Evolutionary conservation across 108 stramenopile species (phyloP), one percentile per base, ranked within the genome.

Genomic region (Asterionellopsis glacialis): DNA sequence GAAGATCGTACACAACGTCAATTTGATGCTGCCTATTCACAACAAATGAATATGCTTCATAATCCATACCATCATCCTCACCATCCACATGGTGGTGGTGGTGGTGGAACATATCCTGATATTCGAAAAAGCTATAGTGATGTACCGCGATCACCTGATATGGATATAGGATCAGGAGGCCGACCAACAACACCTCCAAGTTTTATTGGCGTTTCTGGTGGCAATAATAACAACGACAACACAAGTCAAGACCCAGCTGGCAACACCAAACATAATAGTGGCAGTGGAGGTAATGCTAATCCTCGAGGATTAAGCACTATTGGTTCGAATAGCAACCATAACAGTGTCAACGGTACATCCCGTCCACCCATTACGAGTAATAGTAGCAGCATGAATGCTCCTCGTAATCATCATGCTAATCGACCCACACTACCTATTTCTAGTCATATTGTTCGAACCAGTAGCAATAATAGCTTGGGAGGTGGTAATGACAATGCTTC

Each of bases 1-100:
- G 90, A 88, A 67, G 90, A 91, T 62, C 60, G 90, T 51, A 91
- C 90, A 18, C 90, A 91, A 62, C 69, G 74, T 19, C 90, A 87
- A 50, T 81, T 82, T 73, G 70, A 85, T 64, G 65, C 74, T 57
- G 73, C 72, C 10, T 78, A 63, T 44, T 53, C 70, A 5, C 27
- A 66, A 63, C 63, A 64, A 51, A 45, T 60, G 21, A 57, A 55
- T 45, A 50, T 28, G 23, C 24, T 40, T 70, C 73, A 52, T 38
- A 49, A 45, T 63, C 27, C 65, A 12, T 67, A 69, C 13, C 60
- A 75, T 38, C 65, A 65, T 0, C 69, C 57, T 21, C 65, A 70
- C 39, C 21, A 21, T 48, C 21, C 21, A 1, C 47, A 4, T 9
- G 19, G 4, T 7, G 16, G 47, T 33, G 33, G 33, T 33, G 47